phyloP scores from a whole-genome alignment of 2,329 filamentous ascomycete genomes.

The Aspergillus quadrilineatus region DNA sequence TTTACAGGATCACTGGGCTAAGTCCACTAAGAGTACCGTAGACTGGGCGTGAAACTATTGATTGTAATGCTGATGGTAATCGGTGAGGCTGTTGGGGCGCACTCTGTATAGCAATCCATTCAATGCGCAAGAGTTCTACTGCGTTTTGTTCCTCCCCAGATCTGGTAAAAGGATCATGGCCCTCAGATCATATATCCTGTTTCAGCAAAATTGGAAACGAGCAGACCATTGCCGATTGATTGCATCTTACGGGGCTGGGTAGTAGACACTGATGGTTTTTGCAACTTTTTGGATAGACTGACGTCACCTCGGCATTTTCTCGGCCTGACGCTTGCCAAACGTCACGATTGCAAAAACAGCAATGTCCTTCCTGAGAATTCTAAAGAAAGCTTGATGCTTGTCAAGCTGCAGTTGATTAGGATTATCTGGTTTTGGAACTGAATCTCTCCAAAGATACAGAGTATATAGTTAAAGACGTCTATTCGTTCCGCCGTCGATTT shows the following conservation, averaged over 20 bases:
- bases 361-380: neutral
- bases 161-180: neutral
- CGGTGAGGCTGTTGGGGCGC: neutral
- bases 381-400: neutral
- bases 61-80: neutral
- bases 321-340: constrained; percentile 16
- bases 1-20: neutral
- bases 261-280: neutral
- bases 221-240: neutral
- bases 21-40: neutral
- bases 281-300: constrained; percentile 12
- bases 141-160: neutral
- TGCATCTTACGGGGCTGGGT: neutral
- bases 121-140: neutral
- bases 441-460: too few relatives aligned
- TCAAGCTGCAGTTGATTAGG: neutral
- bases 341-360: neutral
- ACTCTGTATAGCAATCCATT: neutral
- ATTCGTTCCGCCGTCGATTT: too few relatives aligned
- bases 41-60: neutral
- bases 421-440: too few relatives aligned
- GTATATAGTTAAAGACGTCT: too few relatives aligned
- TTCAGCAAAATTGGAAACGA: neutral
- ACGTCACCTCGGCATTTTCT: constrained; percentile 30
- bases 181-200: neutral